Evolutionary conservation across 768 basidiomycete genomes (phyloP), one percentile per base, ranked within the genome.

Genomic region (Strobilomyces confusus): DNA sequence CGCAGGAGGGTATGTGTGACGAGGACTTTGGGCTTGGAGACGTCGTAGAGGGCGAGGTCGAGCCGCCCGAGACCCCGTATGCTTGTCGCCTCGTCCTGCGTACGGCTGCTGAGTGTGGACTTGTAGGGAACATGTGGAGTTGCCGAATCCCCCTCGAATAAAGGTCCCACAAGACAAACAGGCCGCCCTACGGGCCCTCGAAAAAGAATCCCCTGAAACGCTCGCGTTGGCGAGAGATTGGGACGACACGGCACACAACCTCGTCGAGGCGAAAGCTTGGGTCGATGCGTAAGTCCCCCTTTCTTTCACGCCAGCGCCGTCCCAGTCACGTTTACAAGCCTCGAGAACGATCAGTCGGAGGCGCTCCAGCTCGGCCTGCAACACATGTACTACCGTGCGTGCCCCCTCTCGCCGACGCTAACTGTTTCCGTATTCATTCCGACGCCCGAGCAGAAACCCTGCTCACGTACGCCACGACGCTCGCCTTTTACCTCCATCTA

Each of bases 401-500:
- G 6, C 32, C 38, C 49, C n/a, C 3, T 30, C 19, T 50, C 23
- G 9, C 38, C 8, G 9, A 7, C 19, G 9, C 42, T 52, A 20
- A 44, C 29, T 7, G 20, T 34, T 49, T 20, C 8, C 32, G 19
- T 46, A 26, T 49, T 54, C 25, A 51, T 38, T 29, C 40, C 36
- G 34, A 33, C 34, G 19, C 54, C 22, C 17, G 48, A 57, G 26
- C 68, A 98, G 95, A 98, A 77, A 81, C 93, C 1, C 76, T 95
- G 2, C 73, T 97, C 34, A 92, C 94, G 9, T 98, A 98, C 65
- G 79, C 90, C 19, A 90, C 93, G 1, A 86, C 84, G 2, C 84
- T 98, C 42, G 89, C 94, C 1, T 98, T 94, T 73, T 98, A 95
- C 72, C 74, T 98, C 37, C 84, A 94, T 68, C 77, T 98, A n/a